Conservation (phyloP, 768 basidiomycete genomes). For the Russula griseocarnosa region DNA sequence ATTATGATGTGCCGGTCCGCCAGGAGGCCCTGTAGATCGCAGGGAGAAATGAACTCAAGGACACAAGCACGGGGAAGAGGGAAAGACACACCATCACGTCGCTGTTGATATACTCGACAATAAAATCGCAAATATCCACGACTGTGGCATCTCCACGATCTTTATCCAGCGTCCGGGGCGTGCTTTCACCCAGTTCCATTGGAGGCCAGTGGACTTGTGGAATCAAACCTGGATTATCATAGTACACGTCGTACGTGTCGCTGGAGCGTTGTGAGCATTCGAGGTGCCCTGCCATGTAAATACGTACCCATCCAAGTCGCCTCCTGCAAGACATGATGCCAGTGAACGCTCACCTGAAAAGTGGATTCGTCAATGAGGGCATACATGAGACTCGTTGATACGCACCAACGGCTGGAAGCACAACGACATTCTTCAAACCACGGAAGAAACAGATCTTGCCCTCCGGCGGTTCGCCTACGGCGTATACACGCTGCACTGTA, state of each 20-base stretch:
- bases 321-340: constrained; percentile 68
- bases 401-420: constrained; percentile 28
- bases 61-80: background rate
- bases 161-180: constrained; percentile 20
- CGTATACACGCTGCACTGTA: constrained; percentile 31
- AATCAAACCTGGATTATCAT: constrained; percentile 51
- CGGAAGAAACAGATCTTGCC: constrained; percentile 28
- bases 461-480: constrained; percentile 33
- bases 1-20: constrained; percentile 66
- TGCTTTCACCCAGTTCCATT: constrained; percentile 44
- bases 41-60: background rate
- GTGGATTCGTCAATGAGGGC: background rate
- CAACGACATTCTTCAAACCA: constrained; percentile 31
- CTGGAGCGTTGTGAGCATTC: constrained; percentile 36
- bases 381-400: background rate
- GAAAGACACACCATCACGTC: constrained; percentile 59
- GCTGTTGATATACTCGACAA: constrained; percentile 80
- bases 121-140: constrained; percentile 72
- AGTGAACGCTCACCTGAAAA: constrained; percentile 54
- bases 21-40: constrained; percentile 52
- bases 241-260: constrained; percentile 58
- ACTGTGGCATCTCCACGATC: constrained; percentile 47
- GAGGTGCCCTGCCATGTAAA: background rate
- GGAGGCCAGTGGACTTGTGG: constrained; percentile 40
- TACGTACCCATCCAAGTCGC: constrained; percentile 71